Conservation (phyloP, 2,329 filamentous ascomycete genomes). For the Pseudogymnoascus sp. region DNA sequence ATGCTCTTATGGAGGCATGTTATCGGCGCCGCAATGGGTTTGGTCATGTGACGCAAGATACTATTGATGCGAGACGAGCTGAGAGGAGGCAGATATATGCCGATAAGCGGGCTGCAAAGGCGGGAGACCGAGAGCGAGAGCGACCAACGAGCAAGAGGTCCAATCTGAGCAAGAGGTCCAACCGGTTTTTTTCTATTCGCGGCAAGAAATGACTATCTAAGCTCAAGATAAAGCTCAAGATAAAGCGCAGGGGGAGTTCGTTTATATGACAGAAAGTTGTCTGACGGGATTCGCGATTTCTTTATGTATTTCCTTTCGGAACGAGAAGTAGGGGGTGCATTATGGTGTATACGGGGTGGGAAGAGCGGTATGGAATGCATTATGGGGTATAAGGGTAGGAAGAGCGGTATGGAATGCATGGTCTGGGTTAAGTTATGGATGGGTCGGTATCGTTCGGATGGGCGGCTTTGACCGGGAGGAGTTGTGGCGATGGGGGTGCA, state of each 20-base stretch:
- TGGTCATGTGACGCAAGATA: slow-evolving; percentile 70
- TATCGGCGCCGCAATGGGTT: slow-evolving; percentile 71
- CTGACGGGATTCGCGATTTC: not conserved
- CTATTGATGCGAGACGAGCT: slow-evolving; percentile 66
- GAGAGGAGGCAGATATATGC: slow-evolving; percentile 48
- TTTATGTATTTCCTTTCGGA: not conserved
- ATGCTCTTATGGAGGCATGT: slow-evolving; percentile 75
- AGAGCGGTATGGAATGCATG: not conserved
- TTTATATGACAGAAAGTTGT: not conserved
- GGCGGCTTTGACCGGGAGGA: not conserved
- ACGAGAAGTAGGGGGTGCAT: not conserved
- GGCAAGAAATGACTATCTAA: not conserved
- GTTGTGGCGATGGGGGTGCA: not conserved
- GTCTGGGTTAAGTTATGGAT: not conserved
- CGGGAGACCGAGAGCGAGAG: not conserved
- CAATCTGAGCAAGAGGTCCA: not conserved
- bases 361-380: not conserved
- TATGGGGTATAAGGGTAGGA: not conserved
- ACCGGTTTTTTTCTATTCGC: not conserved
- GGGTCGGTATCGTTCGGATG: not conserved
- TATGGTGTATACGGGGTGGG: not conserved
- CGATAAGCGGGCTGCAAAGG: slow-evolving; percentile 23
- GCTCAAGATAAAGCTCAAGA: not conserved
- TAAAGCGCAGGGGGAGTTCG: not conserved
- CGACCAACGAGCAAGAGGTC: slow-evolving; percentile 1